These are phyloP conservation scores for Herpetomonas samuelpessoai DNA, from an alignment of 208 protist species.

Conservation along the genomic window DNA sequence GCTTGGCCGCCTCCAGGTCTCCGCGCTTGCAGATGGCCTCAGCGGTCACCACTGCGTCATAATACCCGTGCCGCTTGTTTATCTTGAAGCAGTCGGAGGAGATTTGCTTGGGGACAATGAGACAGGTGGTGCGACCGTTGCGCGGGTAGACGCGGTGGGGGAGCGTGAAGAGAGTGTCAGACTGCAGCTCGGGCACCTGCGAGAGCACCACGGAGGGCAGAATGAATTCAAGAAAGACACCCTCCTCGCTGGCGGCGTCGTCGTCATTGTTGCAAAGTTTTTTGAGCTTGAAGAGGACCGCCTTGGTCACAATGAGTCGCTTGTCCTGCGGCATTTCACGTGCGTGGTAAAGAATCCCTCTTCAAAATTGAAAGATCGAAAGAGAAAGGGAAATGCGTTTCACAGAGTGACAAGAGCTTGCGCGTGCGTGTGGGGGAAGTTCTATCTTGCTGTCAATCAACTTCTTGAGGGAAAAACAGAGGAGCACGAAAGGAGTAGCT, in stretches of 20 bases:
- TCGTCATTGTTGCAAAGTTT: conserved; percentile 36
- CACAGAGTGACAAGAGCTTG: too few relatives aligned
- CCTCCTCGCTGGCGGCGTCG: conserved; percentile 36
- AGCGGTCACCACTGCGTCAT: conserved; percentile 83
- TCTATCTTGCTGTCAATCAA: too few relatives aligned
- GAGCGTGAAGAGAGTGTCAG: conserved; percentile 42
- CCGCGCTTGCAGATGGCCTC: conserved; percentile 78
- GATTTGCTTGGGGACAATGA: conserved; percentile 82
- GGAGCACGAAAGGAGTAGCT: too few relatives aligned
- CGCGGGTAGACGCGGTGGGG: conserved; percentile 52
- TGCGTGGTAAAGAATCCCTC: too few relatives aligned
- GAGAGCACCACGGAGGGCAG: conserved; percentile 56
- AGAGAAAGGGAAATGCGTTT: too few relatives aligned
- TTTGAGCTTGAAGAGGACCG: conserved; percentile 79
- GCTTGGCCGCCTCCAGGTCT: conserved; percentile 48
- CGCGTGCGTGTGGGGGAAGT: too few relatives aligned
- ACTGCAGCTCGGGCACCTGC: conserved; percentile 59
- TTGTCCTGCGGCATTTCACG: conserved; percentile 83
- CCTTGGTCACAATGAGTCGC: conserved; percentile 82
- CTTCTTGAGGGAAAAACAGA: too few relatives aligned
- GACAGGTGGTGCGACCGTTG: conserved; percentile 67
- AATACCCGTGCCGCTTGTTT: conserved; percentile 84
- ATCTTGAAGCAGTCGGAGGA: conserved; percentile 70
- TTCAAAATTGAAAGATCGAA: too few relatives aligned
- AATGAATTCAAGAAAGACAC: conserved; percentile 71